These are phyloP conservation scores for Nemania diffusa DNA, from an alignment of 2,329 filamentous ascomycete species.

Conservation along the genomic window DNA sequence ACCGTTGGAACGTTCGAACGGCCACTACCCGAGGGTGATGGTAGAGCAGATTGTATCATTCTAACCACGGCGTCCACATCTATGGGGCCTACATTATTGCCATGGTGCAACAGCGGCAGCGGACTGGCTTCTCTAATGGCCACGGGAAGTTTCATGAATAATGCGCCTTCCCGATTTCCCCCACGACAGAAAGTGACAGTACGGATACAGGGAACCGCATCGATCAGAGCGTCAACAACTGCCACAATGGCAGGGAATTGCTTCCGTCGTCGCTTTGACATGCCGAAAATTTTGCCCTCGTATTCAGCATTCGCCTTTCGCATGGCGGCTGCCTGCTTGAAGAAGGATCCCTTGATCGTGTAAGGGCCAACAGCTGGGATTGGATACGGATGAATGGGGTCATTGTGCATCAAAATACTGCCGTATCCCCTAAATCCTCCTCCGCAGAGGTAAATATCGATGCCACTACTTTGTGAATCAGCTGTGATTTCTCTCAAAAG, in stretches of 20 bases:
- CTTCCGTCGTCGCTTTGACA: conserved; percentile 79
- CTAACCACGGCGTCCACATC: conserved; percentile 53
- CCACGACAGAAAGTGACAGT: conserved; percentile 86
- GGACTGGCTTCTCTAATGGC: conserved; percentile 72
- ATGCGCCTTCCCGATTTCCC: conserved; percentile 84
- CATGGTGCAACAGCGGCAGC: conserved; percentile 56
- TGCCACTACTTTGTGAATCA: conserved; percentile 52
- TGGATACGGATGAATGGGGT: conserved; percentile 79
- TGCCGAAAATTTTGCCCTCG: conserved; percentile 73
- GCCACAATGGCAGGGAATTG: conserved; percentile 88
- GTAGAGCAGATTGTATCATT: conserved; percentile 56
- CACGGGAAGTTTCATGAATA: conserved; percentile 75
- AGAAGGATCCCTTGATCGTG: conserved; percentile 68
- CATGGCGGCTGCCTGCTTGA: conserved; percentile 66
- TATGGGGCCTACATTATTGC: conserved; percentile 28
- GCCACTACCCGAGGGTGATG: conserved; percentile 53
- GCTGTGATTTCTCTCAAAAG: conserved; percentile 59
- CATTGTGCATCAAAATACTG: conserved; percentile 84
- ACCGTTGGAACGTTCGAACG: conserved; percentile 54
- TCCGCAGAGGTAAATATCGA: conserved; percentile 85
- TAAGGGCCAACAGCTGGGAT: conserved; percentile 86
- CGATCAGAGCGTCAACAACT: conserved; percentile 79
- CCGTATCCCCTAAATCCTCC: conserved; percentile 93
- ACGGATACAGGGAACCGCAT: conserved; percentile 75
- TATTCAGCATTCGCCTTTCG: conserved; percentile 60